Conservation (phyloP, 1,139 yeast genomes). For the Hansenula lynferdii region DNA sequence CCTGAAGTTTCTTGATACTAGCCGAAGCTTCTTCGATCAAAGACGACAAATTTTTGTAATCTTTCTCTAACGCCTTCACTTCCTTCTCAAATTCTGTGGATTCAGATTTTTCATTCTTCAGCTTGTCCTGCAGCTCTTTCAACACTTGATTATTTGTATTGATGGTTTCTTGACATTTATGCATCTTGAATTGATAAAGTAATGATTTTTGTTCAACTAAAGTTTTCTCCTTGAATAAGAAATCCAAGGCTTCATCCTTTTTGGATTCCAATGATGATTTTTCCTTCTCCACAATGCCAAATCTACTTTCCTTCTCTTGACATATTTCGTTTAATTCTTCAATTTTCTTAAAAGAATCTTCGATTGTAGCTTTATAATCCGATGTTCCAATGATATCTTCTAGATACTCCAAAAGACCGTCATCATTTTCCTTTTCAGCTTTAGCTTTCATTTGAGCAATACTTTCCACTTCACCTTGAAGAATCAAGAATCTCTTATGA, state of each 20-base stretch:
- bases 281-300: constrained; percentile 76
- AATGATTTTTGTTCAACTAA: constrained; percentile 51
- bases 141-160: constrained; percentile 33
- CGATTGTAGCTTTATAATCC: constrained; percentile 72
- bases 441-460: constrained; percentile 99
- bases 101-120: constrained; percentile 44
- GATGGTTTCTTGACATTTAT: constrained; percentile 37
- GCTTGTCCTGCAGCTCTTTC: constrained; percentile 35
- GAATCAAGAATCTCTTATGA: constrained; percentile 87
- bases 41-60: constrained; percentile 30
- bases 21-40: constrained; percentile 29
- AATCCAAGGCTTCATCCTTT: constrained; percentile 66
- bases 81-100: constrained; percentile 39
- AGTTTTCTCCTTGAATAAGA: constrained; percentile 60
- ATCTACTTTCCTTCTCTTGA: constrained; percentile 74
- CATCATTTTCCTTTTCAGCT: constrained; percentile 89
- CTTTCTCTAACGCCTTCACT: constrained; percentile 35
- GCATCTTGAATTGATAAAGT: constrained; percentile 50
- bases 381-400: constrained; percentile 98
- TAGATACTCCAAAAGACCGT: constrained; percentile 87
- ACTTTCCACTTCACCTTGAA: constrained; percentile 98
- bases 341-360: constrained; percentile 52
- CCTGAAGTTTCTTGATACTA: constrained; percentile 33
- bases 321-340: constrained; percentile 76
- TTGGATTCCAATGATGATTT: constrained; percentile 62